Evolutionary conservation across 306 rosid species (phyloP).

Genomic region (Pterocarpus santalinus): DNA sequence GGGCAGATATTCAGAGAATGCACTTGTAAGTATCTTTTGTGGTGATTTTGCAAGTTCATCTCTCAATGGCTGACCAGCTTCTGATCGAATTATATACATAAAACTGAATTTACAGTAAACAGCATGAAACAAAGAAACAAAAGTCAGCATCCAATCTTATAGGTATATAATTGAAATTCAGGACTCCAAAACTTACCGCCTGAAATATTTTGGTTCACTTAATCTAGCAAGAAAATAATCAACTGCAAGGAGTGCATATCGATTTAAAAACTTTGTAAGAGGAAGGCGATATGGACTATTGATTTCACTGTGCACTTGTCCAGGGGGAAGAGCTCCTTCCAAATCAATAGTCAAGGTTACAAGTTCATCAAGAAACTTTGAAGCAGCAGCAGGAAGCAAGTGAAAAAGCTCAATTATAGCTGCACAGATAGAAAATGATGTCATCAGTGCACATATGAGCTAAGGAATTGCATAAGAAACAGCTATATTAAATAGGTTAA

Average conservation of each 20-base stretch:
- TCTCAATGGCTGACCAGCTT: slow-evolving; percentile 94
- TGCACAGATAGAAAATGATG: slow-evolving; percentile 55
- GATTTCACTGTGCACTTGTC: slow-evolving; percentile 96
- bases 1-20: slow-evolving; percentile 83
- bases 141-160: slow-evolving; percentile 44
- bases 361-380: slow-evolving; percentile 96
- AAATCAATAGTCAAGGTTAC: slow-evolving; percentile 97
- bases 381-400: slow-evolving; percentile 95
- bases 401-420: slow-evolving; percentile 99
- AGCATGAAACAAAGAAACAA: slow-evolving; percentile 19
- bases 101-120: slow-evolving; percentile 62
- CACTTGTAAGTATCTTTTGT: slow-evolving; percentile 88
- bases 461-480: slow-evolving; percentile 40
- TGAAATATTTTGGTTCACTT: slow-evolving; percentile 92
- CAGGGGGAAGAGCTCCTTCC: slow-evolving; percentile 98
- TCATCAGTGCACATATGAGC: slow-evolving; percentile 36
- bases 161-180: background rate
- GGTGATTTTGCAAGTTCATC: slow-evolving; percentile 99
- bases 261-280: slow-evolving; percentile 88
- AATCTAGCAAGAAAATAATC: slow-evolving; percentile 95
- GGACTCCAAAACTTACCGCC: slow-evolving; percentile 72
- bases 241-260: slow-evolving; percentile 85
- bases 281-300: slow-evolving; percentile 98
- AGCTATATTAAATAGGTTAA: slow-evolving; percentile 42
- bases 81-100: slow-evolving; percentile 90